These are phyloP conservation scores for Colletotrichum phormii DNA, from an alignment of 2,329 filamentous ascomycete genomes.

Conservation along the genomic window DNA sequence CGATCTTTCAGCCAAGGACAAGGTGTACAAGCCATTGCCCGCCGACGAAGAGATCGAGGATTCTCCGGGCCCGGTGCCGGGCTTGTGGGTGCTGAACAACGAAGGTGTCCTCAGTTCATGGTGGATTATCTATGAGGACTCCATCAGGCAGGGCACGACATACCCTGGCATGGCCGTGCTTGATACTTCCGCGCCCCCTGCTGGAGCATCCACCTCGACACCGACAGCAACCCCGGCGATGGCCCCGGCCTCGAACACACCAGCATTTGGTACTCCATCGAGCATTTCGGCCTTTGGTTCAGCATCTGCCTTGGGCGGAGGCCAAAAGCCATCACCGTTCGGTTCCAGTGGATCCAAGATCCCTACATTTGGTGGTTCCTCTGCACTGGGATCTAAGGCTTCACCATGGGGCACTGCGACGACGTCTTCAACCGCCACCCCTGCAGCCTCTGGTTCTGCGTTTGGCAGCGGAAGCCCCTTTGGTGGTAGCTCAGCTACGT, in stretches of 20 bases:
- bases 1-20: constrained; percentile 86
- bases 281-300: constrained; percentile 42
- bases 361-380: constrained; percentile 60
- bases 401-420: constrained; percentile 61
- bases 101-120: constrained; percentile 87
- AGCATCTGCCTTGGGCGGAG: constrained; percentile 51
- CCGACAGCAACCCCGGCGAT: constrained; percentile 34
- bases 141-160: constrained; percentile 77
- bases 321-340: constrained; percentile 38
- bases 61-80: constrained; percentile 84
- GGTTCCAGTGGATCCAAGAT: constrained; percentile 42
- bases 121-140: constrained; percentile 94
- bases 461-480: constrained; percentile 60
- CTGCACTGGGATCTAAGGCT: constrained; percentile 61
- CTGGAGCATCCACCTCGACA: constrained; percentile 36
- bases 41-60: constrained; percentile 81
- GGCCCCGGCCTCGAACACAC: constrained; percentile 17
- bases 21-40: constrained; percentile 81
- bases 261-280: constrained; percentile 41
- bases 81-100: constrained; percentile 86
- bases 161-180: constrained; percentile 75
- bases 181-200: constrained; percentile 44
- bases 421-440: neutral
- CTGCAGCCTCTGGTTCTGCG: constrained; percentile 45
- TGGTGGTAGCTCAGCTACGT: constrained; percentile 50